phyloP scores from a whole-genome alignment of 192 early-diverging fungal species.

The Podila epigama region DNA sequence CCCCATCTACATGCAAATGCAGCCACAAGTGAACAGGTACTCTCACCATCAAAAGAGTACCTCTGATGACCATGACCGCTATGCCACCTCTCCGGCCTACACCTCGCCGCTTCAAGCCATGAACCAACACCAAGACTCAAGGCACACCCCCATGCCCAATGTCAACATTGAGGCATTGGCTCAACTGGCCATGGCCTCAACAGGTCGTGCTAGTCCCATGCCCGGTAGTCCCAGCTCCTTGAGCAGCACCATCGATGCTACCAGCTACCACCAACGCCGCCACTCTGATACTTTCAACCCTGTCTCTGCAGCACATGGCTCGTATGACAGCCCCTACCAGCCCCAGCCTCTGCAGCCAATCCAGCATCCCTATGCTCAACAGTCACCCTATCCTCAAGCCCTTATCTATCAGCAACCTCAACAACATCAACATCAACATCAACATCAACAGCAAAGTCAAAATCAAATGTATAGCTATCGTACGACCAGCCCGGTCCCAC shows the following conservation, averaged over 20 bases:
- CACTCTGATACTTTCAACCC: background rate
- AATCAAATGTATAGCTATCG: conserved; percentile 15
- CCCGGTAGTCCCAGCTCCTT: conserved; percentile 2
- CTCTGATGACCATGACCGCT: conserved; percentile 26
- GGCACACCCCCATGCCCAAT: conserved; percentile 2
- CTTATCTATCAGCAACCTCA: conserved; percentile 8
- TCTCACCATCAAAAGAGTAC: conserved; percentile 11
- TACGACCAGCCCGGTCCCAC: conserved; percentile 18
- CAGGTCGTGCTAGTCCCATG: conserved; percentile 17
- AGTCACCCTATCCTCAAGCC: conserved; percentile 36
- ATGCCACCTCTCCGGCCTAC: background rate
- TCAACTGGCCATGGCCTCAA: background rate
- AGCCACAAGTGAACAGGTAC: conserved; percentile 6
- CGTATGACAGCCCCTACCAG: conserved; percentile 6
- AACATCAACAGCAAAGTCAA: conserved; percentile 2
- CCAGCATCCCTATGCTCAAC: conserved; percentile 32
- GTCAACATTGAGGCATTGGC: background rate
- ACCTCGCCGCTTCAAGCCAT: background rate
- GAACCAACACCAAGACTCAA: conserved; percentile 6
- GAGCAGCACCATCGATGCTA: background rate
- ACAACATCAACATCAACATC: background rate
- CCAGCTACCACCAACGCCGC: conserved; percentile 7
- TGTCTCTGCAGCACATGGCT: background rate
- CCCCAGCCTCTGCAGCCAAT: background rate
- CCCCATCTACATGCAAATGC: conserved; percentile 1